These are phyloP conservation scores for Hyphodiscus hymeniophilus DNA, from an alignment of 495 filamentous ascomycete genomes.

Conservation along the genomic window DNA sequence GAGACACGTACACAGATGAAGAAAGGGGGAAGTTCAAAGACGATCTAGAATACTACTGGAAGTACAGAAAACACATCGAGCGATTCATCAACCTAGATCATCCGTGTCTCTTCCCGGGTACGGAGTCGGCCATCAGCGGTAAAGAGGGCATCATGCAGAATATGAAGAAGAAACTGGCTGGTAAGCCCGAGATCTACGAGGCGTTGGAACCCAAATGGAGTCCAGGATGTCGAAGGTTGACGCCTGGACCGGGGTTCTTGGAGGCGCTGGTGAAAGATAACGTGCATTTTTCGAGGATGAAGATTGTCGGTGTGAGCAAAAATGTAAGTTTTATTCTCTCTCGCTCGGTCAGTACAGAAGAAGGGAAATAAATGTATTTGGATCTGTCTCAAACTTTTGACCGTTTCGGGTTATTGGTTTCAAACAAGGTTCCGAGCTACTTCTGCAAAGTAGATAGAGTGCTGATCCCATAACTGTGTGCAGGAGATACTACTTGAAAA, in stretches of 20 bases:
- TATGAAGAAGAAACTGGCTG: neutral
- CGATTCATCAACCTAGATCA: too few relatives aligned
- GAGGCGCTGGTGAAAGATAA: conserved; percentile 57
- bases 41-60: neutral
- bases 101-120: neutral
- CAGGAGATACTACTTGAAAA: conserved; percentile 48
- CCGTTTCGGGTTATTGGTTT: too few relatives aligned
- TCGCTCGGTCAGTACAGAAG: too few relatives aligned
- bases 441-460: too few relatives aligned
- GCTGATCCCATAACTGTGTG: too few relatives aligned
- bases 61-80: neutral
- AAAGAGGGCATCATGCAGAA: neutral
- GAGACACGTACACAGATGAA: neutral
- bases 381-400: too few relatives aligned
- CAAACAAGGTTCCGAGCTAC: too few relatives aligned
- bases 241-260: conserved; percentile 61
- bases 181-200: neutral
- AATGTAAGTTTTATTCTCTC: too few relatives aligned
- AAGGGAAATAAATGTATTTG: too few relatives aligned
- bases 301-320: conserved; percentile 48
- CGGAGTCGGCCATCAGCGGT: neutral
- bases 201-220: conserved; percentile 44
- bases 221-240: conserved; percentile 58
- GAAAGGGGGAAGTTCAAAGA: neutral
- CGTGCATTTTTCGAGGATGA: conserved; percentile 45